Evolutionary conservation across 306 rosid genomes (phyloP), one percentile per base, ranked within the genome.

Genomic region (Vachellia pachyceras): DNA sequence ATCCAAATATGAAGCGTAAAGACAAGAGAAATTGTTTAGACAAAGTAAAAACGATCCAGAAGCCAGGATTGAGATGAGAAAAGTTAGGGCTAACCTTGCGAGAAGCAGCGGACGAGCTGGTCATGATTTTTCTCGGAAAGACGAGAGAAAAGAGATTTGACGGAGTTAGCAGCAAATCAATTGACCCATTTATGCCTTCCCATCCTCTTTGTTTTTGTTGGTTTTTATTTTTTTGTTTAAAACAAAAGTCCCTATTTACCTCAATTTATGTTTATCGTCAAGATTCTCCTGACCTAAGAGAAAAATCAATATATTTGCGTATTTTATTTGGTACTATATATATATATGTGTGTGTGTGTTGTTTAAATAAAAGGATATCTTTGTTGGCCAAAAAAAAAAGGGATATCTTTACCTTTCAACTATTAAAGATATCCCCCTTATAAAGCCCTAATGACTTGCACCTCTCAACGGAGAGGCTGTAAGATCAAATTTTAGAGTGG

Each of bases 71-170:
- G 85, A 17, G 47, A 6, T 15, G 23, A 41, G 47, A 8, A 18
- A 49, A 64, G 47, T 82, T 67, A 75, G 85, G 84, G 83, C 13
- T 11, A 86, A 95, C 99, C 99, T 96, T 93, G 86, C 97, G 97
- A 64, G 97, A 81, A 73, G 89, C 55, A 86, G 89, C 90, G 45
- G 99, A 96, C 84, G 99, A 96, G 86, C 99, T 86, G 55, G 99
- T 92, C 99, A 96, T 95, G 91, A 76, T 84, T 72, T 64, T 73
- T 79, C 67, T 86, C 52, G 84, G 58, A 60, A 60, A 44, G 85
- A 83, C 66, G 64, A 57, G 75, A 52, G 40, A 76, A 57, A 65
- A 46, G 65, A 75, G 69, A 70, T 73, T 84, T 79, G 90, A 86
- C 89, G 80, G 82, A 79, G 36, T 58, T 57, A 22, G 20, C 61